Evolutionary conservation across 805 yeast genomes (phyloP), one percentile per base, ranked within the genome.

Genomic region (Jamesozyma rosinii): DNA sequence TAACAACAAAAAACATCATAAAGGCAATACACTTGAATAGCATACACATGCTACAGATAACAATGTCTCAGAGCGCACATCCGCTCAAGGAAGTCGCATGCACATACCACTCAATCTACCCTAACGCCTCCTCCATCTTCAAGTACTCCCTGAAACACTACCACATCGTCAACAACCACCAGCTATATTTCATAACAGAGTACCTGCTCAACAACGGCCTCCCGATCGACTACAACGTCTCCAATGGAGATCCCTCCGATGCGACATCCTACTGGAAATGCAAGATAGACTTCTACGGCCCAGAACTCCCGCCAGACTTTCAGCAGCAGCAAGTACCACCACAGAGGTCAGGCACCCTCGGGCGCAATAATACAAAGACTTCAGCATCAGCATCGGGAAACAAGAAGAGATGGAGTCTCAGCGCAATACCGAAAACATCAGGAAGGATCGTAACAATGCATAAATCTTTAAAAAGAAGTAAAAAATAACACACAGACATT

Each of bases 241-340:
- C 29, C 29, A 24, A 24, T 24, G 37, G 31, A 14, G 49, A 48
- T 19, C 59, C 72, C 6, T 62, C 63, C 0, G 68, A 63, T 4
- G 86, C 83, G n/a, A 51, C 55, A 15, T 53, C 54, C 4, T 82
- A 76, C 54, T 81, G 86, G 85, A 65, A 66, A 29, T 46, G 57
- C 5, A 71, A 69, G 47, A 58, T 68, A 20, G 66, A 69, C 3
- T 53, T 51, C 3, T 51, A 50, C 29, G 59, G 45, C 4, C 37
- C 37, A 13, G 13, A 15, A 5, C 6, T 11, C 6, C 6, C 29
- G 11, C 6, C 29, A 11, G 29, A 24, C 10, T 24, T 24, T 24
- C 29, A 24, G 11, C 6, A 24, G 6, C 6, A 24, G 29, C 11
- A n/a, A n/a, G n/a, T n/a, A n/a, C n/a, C n/a, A n/a, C n/a, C n/a